Evolutionary conservation across 208 protist species (phyloP).

Genomic region (Leishmania arabica): DNA sequence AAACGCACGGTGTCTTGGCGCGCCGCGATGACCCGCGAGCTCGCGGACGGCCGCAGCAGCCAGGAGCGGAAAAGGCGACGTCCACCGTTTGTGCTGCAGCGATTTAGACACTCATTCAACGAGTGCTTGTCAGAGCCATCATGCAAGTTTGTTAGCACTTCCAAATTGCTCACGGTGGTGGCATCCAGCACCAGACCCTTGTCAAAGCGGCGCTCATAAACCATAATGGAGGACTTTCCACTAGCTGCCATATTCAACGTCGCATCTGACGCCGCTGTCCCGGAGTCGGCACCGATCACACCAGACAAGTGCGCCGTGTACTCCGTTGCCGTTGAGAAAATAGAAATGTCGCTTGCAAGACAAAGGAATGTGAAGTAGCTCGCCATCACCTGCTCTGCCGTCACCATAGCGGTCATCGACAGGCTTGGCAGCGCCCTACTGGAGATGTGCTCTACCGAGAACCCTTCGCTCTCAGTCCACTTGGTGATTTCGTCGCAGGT

Average conservation of each 20-base stretch:
- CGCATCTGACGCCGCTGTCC: background rate
- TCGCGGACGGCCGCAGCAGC: conserved; percentile 79
- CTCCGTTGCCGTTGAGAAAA: conserved; percentile 47
- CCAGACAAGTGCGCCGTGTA: conserved; percentile 57
- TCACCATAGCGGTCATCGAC: background rate
- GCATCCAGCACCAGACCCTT: conserved; percentile 74
- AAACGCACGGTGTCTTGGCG: conserved; percentile 72
- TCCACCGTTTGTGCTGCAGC: conserved; percentile 77
- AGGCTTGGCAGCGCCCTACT: background rate
- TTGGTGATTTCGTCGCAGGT: conserved; percentile 30
- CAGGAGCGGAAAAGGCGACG: conserved; percentile 81
- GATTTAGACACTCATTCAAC: conserved; percentile 69
- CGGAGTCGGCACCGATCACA: background rate
- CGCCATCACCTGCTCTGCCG: conserved; percentile 38
- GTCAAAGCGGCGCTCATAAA: conserved; percentile 60
- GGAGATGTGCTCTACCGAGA: conserved; percentile 43
- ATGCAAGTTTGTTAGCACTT: conserved; percentile 80
- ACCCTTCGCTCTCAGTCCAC: conserved; percentile 71
- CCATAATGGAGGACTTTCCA: conserved; percentile 25
- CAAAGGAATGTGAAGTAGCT: conserved; percentile 57
- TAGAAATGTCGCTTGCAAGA: conserved; percentile 32
- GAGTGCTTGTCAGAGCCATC: conserved; percentile 73
- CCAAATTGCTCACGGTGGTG: conserved; percentile 71
- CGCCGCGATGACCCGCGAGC: conserved; percentile 50
- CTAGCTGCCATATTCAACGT: too few relatives aligned